A percentile compares a stretch with the other conserved stretches of the same genome.
Evolutionary conservation across 2,329 filamentous ascomycete species (phyloP).

Genomic region (Fusarium chaquense): DNA sequence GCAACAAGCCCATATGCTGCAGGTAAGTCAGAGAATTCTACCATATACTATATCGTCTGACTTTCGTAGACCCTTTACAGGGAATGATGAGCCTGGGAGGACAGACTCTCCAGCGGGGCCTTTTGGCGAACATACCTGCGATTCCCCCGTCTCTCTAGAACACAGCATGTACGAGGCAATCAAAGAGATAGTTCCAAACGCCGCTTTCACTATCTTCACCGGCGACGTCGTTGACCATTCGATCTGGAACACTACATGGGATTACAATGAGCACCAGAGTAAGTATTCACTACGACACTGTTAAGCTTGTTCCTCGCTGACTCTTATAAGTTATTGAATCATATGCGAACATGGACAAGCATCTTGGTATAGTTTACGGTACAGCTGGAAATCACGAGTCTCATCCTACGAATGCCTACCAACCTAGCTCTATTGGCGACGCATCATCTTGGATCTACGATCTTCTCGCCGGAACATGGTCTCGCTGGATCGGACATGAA

Average conservation of each 20-base stretch:
- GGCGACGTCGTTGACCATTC: slow-evolving; percentile 69
- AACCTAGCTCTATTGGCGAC: slow-evolving; percentile 55
- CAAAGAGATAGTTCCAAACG: slow-evolving; percentile 58
- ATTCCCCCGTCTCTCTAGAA: slow-evolving; percentile 63
- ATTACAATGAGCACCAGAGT: slow-evolving; percentile 51
- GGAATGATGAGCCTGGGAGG: slow-evolving; percentile 61
- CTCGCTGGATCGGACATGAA: slow-evolving; percentile 58
- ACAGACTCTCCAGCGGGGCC: slow-evolving; percentile 62
- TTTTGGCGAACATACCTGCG: slow-evolving; percentile 66
- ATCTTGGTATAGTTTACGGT: slow-evolving; percentile 61
- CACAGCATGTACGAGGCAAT: slow-evolving; percentile 68
- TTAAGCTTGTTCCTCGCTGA: not conserved
- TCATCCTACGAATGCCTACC: slow-evolving; percentile 65
- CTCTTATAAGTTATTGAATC: slow-evolving; percentile 55
- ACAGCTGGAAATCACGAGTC: slow-evolving; percentile 70
- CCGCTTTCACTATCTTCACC: slow-evolving; percentile 68
- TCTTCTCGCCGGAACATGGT: slow-evolving; percentile 60
- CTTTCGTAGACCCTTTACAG: slow-evolving; percentile 57
- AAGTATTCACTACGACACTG: not conserved
- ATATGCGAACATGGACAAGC: slow-evolving; percentile 60
- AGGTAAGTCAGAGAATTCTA: slow-evolving; percentile 50
- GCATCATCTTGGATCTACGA: slow-evolving; percentile 66
- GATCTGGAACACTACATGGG: slow-evolving; percentile 59
- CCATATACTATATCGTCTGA: not conserved
- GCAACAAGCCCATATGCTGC: slow-evolving; percentile 71